A percentile compares a stretch with the other conserved stretches of the same genome.
Evolutionary conservation across 2,329 filamentous ascomycete species (phyloP).

Genomic region (Fusarium floridanum): DNA sequence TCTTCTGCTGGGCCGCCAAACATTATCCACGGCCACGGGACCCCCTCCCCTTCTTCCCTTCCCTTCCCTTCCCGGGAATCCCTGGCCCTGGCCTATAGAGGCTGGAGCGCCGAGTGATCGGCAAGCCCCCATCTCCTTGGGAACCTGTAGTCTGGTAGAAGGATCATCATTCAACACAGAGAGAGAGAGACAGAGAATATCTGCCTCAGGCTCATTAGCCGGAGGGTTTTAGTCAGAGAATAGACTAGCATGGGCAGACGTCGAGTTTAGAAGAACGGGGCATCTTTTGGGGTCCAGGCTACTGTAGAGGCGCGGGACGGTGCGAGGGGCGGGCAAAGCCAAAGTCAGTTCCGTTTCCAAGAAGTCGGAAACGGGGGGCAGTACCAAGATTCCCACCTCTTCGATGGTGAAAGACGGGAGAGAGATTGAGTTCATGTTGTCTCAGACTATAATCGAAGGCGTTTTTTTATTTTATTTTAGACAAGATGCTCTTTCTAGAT

Average conservation of each 20-base stretch:
- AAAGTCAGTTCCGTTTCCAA: not conserved
- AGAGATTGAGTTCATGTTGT: constrained; percentile 33
- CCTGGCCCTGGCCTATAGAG: not conserved
- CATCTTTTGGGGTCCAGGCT: not conserved
- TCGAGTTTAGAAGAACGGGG: constrained; percentile 15
- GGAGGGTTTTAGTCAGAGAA: not conserved
- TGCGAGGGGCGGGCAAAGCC: not conserved
- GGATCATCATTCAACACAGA: not conserved
- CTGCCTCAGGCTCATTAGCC: not conserved
- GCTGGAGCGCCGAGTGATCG: constrained; percentile 20
- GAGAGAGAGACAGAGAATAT: not conserved
- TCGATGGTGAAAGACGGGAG: not conserved
- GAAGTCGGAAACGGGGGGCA: constrained; percentile 8
- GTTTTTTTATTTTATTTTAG: not conserved
- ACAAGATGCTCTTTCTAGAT: not conserved
- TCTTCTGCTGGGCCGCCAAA: not conserved
- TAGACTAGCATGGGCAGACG: constrained; percentile 6
- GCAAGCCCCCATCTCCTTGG: constrained; percentile 5
- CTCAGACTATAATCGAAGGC: constrained; percentile 20
- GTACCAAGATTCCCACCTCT: not conserved
- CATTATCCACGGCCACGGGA: not conserved
- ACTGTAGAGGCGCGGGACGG: constrained; percentile 15
- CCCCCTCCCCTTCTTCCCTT: not conserved
- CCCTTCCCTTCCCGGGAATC: not conserved
- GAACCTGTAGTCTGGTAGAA: not conserved